A percentile compares a stretch with the other conserved stretches of the same genome.
phyloP scores from a whole-genome alignment of 345 rosid genomes.

The Ceriops tagal region DNA sequence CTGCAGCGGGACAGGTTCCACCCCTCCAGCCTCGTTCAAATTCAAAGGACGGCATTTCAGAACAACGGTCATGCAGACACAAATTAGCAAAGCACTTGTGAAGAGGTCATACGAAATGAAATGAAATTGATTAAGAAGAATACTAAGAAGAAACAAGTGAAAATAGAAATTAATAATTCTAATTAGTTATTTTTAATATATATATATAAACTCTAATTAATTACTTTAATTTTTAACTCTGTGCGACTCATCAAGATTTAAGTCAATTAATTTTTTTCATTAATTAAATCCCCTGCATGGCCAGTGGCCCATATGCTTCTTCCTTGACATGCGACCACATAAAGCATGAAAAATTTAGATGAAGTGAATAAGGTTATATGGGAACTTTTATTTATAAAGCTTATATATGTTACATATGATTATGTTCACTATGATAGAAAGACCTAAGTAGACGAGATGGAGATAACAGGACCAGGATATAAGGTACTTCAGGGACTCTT shows the following conservation, averaged over 20 bases:
- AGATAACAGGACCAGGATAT: background rate
- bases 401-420: background rate
- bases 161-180: too few relatives aligned
- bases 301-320: conserved; percentile 44
- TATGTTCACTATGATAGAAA: background rate
- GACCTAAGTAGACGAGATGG: background rate
- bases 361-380: background rate
- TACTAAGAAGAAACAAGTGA: too few relatives aligned
- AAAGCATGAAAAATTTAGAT: background rate
- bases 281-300: background rate
- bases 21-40: background rate
- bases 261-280: too few relatives aligned
- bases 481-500: conserved; percentile 25
- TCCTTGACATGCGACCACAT: conserved; percentile 41
- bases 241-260: background rate
- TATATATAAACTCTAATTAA: too few relatives aligned
- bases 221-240: too few relatives aligned
- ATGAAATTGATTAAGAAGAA: background rate
- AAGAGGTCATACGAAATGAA: conserved; percentile 33
- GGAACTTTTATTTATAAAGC: background rate
- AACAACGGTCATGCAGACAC: conserved; percentile 8
- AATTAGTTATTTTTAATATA: too few relatives aligned
- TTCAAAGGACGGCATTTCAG: background rate
- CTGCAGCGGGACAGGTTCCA: background rate
- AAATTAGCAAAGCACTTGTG: conserved; percentile 18